Conservation (phyloP, 2,329 filamentous ascomycete genomes). For the Fragosphaeria purpurea region DNA sequence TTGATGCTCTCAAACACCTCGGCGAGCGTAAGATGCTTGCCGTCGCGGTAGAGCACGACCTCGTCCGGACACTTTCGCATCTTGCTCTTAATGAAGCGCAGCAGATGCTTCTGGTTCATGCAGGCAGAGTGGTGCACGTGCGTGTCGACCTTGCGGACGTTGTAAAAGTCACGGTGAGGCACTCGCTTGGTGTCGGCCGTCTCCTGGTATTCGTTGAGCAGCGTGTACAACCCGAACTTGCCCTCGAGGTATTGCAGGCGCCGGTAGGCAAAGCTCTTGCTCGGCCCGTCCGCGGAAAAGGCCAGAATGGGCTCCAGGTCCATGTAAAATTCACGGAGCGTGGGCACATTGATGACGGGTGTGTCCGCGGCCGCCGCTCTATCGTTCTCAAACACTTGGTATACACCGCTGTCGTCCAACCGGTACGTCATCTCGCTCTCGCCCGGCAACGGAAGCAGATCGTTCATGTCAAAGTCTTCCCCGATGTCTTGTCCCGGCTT, state of each 20-base stretch:
- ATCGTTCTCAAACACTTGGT: slow-evolving; percentile 75
- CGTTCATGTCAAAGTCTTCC: slow-evolving; percentile 78
- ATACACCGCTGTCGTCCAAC: slow-evolving; percentile 77
- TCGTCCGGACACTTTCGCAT: slow-evolving; percentile 98
- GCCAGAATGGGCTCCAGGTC: slow-evolving; percentile 79
- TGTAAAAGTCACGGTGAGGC: slow-evolving; percentile 97
- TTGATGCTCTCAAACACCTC: slow-evolving; percentile 98
- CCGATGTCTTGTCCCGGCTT: slow-evolving; percentile 88
- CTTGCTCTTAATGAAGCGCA: slow-evolving; percentile 99
- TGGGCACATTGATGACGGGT: slow-evolving; percentile 77
- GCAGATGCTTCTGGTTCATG: slow-evolving; percentile 98
- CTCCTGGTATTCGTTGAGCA: slow-evolving; percentile 95
- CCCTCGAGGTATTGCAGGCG: slow-evolving; percentile 91
- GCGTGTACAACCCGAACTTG: slow-evolving; percentile 88
- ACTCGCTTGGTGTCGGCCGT: slow-evolving; percentile 97
- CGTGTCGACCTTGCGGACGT: slow-evolving; percentile 95
- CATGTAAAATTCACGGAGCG: slow-evolving; percentile 89
- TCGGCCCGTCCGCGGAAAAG: slow-evolving; percentile 89
- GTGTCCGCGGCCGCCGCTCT: slow-evolving; percentile 50
- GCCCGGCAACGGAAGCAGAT: slow-evolving; percentile 64
- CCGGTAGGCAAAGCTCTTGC: slow-evolving; percentile 93
- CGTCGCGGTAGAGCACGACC: slow-evolving; percentile 84
- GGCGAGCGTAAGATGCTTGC: slow-evolving; percentile 77
- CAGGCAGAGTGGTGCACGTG: slow-evolving; percentile 98
- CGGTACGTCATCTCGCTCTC: slow-evolving; percentile 63